phyloP scores from a whole-genome alignment of 2,329 filamentous ascomycete genomes.

The Chaetomium sp. region DNA sequence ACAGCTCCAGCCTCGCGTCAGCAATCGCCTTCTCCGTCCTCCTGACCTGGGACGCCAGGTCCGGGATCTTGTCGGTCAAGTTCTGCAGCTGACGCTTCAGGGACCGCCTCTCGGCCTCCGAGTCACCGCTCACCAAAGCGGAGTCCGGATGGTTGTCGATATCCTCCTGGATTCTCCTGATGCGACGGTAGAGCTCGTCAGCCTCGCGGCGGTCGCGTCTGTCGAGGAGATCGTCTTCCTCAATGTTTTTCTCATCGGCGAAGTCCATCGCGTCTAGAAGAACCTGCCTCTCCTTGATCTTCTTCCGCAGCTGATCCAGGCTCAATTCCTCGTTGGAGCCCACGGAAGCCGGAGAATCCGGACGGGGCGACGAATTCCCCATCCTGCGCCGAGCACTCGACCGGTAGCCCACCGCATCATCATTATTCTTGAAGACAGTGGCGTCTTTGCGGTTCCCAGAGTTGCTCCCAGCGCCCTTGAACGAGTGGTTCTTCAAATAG shows the following conservation, averaged over 20 bases:
- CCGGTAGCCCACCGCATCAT: slow-evolving; percentile 84
- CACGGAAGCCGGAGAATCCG: slow-evolving; percentile 64
- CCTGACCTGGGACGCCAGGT: slow-evolving; percentile 86
- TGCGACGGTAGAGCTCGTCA: slow-evolving; percentile 88
- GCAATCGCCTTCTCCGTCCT: slow-evolving; percentile 88
- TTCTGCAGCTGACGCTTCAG: slow-evolving; percentile 85
- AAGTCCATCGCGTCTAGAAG: slow-evolving; percentile 95
- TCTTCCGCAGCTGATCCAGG: slow-evolving; percentile 84
- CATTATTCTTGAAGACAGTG: slow-evolving; percentile 94
- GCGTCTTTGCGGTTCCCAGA: slow-evolving; percentile 75
- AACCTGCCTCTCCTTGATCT: slow-evolving; percentile 88
- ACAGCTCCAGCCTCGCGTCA: slow-evolving; percentile 84
- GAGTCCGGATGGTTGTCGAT: slow-evolving; percentile 87
- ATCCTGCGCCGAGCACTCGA: slow-evolving; percentile 87
- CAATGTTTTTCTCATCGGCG: slow-evolving; percentile 79
- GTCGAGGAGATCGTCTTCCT: slow-evolving; percentile 89
- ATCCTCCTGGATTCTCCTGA: slow-evolving; percentile 86
- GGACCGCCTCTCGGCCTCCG: slow-evolving; percentile 77
- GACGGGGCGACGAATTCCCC: slow-evolving; percentile 69
- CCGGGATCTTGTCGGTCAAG: slow-evolving; percentile 81
- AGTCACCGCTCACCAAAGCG: slow-evolving; percentile 62
- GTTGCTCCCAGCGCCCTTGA: slow-evolving; percentile 58
- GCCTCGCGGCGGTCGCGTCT: slow-evolving; percentile 84
- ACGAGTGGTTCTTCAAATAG: slow-evolving; percentile 93
- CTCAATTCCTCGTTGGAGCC: slow-evolving; percentile 73